phyloP scores from a whole-genome alignment of 495 filamentous ascomycete genomes.

The Cercophora newfieldiana region DNA sequence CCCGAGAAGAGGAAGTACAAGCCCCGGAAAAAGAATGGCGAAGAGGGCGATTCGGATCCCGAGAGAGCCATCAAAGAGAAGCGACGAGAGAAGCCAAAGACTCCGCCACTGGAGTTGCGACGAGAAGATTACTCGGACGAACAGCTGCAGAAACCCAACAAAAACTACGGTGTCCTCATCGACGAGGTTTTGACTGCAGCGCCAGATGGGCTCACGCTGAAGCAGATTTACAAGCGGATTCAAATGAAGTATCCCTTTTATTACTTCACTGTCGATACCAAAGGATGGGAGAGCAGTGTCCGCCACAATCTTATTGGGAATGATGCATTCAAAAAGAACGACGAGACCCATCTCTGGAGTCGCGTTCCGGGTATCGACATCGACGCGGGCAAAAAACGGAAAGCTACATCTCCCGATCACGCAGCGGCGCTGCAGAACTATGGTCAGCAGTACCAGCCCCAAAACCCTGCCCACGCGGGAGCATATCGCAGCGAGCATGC shows the following conservation, averaged over 20 bases:
- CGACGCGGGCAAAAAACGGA: conserved; percentile 54
- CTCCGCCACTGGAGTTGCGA: conserved; percentile 59
- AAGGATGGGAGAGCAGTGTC: conserved; percentile 96
- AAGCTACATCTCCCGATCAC: conserved; percentile 48
- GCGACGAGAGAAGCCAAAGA: conserved; percentile 62
- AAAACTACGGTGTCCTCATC: conserved; percentile 88
- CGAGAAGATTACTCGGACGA: conserved; percentile 79
- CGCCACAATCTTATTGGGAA: conserved; percentile 93
- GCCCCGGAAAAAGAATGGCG: conserved; percentile 65
- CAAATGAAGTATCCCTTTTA: conserved; percentile 88
- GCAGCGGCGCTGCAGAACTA: conserved; percentile 28
- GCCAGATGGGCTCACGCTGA: conserved; percentile 73
- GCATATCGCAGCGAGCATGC: conserved; percentile 31
- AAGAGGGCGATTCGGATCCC: conserved; percentile 48
- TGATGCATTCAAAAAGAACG: conserved; percentile 81
- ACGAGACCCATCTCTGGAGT: conserved; percentile 53
- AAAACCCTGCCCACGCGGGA: conserved; percentile 30
- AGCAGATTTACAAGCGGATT: conserved; percentile 91
- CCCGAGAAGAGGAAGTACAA: conserved; percentile 78
- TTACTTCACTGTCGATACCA: conserved; percentile 74
- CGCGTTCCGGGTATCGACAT: conserved; percentile 52
- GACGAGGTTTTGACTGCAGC: conserved; percentile 83
- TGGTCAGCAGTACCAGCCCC: conserved; percentile 27
- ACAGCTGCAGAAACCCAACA: conserved; percentile 77
- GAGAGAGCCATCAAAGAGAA: conserved; percentile 56